These are phyloP conservation scores for Suillus weaverae DNA, from an alignment of 768 basidiomycete genomes.

Conservation along the genomic window DNA sequence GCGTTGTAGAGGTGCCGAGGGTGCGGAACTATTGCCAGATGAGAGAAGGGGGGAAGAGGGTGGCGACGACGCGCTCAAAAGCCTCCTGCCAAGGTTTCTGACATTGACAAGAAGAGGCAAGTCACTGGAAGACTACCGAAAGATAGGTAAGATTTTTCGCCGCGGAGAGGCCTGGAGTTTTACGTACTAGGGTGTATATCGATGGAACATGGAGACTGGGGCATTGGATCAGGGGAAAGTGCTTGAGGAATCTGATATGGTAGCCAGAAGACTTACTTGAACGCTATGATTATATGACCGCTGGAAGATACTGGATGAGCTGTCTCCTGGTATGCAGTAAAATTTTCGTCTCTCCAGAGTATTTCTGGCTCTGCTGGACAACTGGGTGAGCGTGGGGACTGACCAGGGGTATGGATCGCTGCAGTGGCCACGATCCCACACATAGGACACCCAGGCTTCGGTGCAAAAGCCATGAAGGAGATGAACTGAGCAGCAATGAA, in stretches of 20 bases:
- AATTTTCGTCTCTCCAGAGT: conserved; percentile 76
- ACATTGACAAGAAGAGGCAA: conserved; percentile 68
- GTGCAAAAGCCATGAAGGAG: conserved; percentile 49
- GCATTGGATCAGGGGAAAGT: conserved; percentile 41
- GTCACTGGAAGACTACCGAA: conserved; percentile 66
- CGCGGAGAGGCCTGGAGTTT: conserved; percentile 2
- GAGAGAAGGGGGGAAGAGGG: conserved; percentile 35
- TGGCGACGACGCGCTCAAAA: conserved; percentile 50
- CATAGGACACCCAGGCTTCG: conserved; percentile 73
- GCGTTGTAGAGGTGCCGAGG: conserved; percentile 27
- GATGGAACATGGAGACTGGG: conserved; percentile 75
- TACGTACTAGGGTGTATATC: conserved; percentile 67
- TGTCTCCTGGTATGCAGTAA: conserved; percentile 72
- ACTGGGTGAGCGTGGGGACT: conserved; percentile 46
- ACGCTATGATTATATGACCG: conserved; percentile 70
- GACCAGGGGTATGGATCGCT: conserved; percentile 45
- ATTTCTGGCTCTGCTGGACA: conserved; percentile 57
- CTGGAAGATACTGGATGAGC: conserved; percentile 69
- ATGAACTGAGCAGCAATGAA: conserved; percentile 11
- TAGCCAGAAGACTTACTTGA: conserved; percentile 57
- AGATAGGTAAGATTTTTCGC: conserved; percentile 10
- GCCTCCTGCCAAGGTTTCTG: conserved; percentile 54
- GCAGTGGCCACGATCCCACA: conserved; percentile 64
- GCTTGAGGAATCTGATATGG: conserved; percentile 28
- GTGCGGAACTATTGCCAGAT: conserved; percentile 22